Conservation (phyloP, 768 basidiomycete species). For the Mycena filopes region DNA sequence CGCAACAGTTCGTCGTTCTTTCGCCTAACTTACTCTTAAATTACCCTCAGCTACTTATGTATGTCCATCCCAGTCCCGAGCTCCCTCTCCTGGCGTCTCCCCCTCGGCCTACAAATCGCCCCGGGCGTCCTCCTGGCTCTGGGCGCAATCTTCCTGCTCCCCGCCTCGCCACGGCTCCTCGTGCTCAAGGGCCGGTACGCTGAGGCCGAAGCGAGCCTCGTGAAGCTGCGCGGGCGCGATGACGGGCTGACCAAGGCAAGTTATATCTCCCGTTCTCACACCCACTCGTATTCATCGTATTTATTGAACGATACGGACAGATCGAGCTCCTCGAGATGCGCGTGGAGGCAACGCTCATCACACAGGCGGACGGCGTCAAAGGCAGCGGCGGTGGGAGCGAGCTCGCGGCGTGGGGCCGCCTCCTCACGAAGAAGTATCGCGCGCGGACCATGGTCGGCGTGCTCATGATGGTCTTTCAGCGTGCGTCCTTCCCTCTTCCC, state of each 20-base stretch:
- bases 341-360: slow-evolving; percentile 67
- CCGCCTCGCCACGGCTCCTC: slow-evolving; percentile 70
- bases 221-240: slow-evolving; percentile 61
- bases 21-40: neutral
- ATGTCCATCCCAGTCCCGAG: slow-evolving; percentile 70
- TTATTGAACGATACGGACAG: too few relatives aligned
- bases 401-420: slow-evolving; percentile 60
- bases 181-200: slow-evolving; percentile 64
- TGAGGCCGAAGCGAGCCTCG: slow-evolving; percentile 69
- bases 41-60: too few relatives aligned
- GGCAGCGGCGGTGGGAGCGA: slow-evolving; percentile 45
- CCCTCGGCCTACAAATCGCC: slow-evolving; percentile 75
- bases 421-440: slow-evolving; percentile 65
- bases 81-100: slow-evolving; percentile 81
- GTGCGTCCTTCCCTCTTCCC: too few relatives aligned
- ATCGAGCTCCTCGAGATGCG: slow-evolving; percentile 83
- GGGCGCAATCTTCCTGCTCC: slow-evolving; percentile 65
- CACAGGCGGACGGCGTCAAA: slow-evolving; percentile 32
- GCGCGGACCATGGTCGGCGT: slow-evolving; percentile 76
- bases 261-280: slow-evolving; percentile 9
- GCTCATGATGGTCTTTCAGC: slow-evolving; percentile 86
- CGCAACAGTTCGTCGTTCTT: slow-evolving; percentile 59
- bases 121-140: slow-evolving; percentile 75
- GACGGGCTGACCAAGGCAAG: slow-evolving; percentile 61
- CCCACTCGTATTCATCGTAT: too few relatives aligned